A percentile compares a stretch with the other conserved stretches of the same genome.
These are phyloP conservation scores for Colletotrichum lini DNA, from an alignment of 2,329 filamentous ascomycete species.

Conservation along the genomic window DNA sequence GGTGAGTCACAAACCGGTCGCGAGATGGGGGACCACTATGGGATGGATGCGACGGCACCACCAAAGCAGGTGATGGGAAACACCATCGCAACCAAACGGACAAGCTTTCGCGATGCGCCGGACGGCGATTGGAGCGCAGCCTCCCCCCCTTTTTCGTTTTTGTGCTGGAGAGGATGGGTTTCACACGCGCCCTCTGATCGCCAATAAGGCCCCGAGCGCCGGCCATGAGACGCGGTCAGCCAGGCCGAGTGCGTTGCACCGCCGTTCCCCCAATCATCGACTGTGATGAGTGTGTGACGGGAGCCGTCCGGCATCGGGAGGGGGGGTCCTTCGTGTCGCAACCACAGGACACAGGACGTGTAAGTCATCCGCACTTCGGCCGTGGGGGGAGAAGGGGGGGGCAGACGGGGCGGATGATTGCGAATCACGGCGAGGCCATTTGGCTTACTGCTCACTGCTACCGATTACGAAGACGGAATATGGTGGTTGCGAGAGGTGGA, in stretches of 20 bases:
- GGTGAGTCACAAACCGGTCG: slow-evolving; percentile 13
- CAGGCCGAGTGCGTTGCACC: slow-evolving; percentile 17
- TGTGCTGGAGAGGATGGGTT: background rate
- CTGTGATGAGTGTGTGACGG: slow-evolving; percentile 26
- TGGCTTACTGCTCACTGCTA: background rate
- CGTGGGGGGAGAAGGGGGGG: slow-evolving; percentile 1
- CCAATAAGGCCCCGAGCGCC: slow-evolving; percentile 33
- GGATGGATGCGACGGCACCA: background rate
- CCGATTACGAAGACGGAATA: background rate
- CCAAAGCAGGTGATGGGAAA: background rate
- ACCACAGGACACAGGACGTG: background rate
- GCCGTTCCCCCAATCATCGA: background rate
- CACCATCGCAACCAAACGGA: background rate
- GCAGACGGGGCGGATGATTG: background rate
- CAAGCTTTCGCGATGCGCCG: slow-evolving; percentile 30
- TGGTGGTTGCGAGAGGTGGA: background rate
- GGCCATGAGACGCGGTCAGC: slow-evolving; percentile 25
- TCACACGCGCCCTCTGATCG: slow-evolving; percentile 22
- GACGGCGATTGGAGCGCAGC: slow-evolving; percentile 38
- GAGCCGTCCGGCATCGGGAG: slow-evolving; percentile 3
- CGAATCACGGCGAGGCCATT: slow-evolving; percentile 31
- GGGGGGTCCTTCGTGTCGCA: background rate
- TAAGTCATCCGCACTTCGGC: slow-evolving; percentile 15
- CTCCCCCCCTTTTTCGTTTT: too few species aligned
- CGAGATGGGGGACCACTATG: background rate